Evolutionary conservation across 257 asterid genomes (phyloP).

Genomic region (Nicotiana paniculata): DNA sequence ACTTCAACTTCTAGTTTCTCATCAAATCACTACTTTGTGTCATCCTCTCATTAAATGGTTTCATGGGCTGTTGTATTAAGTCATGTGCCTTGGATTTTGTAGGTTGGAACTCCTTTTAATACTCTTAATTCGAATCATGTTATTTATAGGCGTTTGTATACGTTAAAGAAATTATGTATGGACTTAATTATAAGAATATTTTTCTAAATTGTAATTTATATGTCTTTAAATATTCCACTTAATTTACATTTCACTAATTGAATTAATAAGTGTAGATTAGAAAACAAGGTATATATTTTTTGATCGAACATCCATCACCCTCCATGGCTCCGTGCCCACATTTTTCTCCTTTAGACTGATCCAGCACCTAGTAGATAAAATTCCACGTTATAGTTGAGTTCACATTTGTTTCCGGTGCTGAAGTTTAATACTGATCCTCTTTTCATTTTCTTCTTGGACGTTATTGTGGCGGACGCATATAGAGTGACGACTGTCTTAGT

Average conservation of each 20-base stretch:
- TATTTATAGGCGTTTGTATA: not conserved
- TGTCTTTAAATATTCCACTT: not conserved
- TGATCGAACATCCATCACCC: not conserved
- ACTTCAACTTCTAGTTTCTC: not conserved
- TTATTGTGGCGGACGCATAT: conserved; percentile 17
- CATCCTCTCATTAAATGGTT: not conserved
- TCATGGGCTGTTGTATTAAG: not conserved
- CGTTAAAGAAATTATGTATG: no score
- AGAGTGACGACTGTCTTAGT: conserved; percentile 21
- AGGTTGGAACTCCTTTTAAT: not conserved
- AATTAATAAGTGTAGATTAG: not conserved
- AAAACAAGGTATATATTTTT: not conserved
- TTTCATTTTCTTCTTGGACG: not conserved
- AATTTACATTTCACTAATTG: not conserved
- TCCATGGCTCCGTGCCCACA: not conserved
- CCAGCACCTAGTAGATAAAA: not conserved
- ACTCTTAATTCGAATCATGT: not conserved
- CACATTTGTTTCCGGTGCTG: not conserved
- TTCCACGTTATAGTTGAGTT: not conserved
- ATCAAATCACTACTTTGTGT: not conserved
- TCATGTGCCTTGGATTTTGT: not conserved
- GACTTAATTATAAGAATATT: not conserved
- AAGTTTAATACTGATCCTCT: not conserved
- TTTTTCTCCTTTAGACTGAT: not conserved
- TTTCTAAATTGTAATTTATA: not conserved